These are phyloP conservation scores for Tylopilus rubrobrunneus DNA, from an alignment of 768 basidiomycete genomes.

Conservation along the genomic window DNA sequence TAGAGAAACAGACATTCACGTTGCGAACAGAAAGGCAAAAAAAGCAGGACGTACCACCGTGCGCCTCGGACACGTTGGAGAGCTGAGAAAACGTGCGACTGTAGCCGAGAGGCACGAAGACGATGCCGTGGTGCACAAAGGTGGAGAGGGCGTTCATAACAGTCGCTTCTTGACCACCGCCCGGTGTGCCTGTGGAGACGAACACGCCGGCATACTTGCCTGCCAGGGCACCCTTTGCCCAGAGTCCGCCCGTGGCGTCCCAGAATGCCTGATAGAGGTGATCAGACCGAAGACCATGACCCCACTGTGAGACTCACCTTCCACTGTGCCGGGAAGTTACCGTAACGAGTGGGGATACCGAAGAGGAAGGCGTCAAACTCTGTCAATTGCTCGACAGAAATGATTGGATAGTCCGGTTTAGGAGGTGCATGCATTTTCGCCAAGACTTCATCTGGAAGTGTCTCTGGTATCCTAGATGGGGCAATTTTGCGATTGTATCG, in stretches of 20 bases:
- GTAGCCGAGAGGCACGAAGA: constrained; percentile 72
- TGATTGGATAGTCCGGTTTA: constrained; percentile 53
- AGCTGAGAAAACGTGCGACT: constrained; percentile 40
- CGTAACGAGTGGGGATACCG: constrained; percentile 44
- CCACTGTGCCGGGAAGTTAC: constrained; percentile 50
- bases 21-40: background rate
- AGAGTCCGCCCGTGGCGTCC: constrained; percentile 69
- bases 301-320: constrained; percentile 42
- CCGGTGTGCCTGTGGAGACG: constrained; percentile 63
- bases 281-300: constrained; percentile 1
- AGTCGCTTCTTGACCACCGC: constrained; percentile 76
- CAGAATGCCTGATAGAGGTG: constrained; percentile 54
- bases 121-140: constrained; percentile 68
- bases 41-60: constrained; percentile 46
- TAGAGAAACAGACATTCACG: constrained; percentile 18
- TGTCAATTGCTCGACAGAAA: constrained; percentile 10
- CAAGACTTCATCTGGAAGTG: constrained; percentile 66
- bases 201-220: constrained; percentile 80
- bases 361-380: constrained; percentile 39
- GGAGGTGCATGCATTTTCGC: constrained; percentile 63
- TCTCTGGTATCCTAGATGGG: constrained; percentile 68
- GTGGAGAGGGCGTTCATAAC: constrained; percentile 50
- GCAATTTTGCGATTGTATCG: background rate
- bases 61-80: constrained; percentile 45
- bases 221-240: constrained; percentile 52